Conservation (phyloP, 73 alveolate species). For the Loxodes magnus region DNA sequence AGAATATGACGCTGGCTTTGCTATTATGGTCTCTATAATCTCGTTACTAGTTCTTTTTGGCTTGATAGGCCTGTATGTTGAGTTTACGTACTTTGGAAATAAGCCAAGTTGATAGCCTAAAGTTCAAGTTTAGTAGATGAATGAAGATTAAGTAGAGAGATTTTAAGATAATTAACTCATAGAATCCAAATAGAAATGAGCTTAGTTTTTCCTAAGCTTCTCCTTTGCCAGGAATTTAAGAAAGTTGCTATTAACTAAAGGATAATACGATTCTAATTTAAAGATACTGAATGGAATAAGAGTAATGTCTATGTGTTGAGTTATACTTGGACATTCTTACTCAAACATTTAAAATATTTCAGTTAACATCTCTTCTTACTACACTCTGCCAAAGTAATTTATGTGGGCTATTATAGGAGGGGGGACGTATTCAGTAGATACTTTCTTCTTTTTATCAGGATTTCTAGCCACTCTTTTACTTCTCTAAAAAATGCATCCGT, state of each 20-base stretch:
- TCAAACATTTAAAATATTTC: neutral
- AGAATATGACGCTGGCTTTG: no score
- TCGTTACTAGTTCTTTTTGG: no score
- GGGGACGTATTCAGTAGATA: neutral
- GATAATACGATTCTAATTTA: constrained; percentile 7
- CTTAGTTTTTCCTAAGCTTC: neutral
- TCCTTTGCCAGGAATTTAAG: neutral
- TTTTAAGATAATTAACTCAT: no score
- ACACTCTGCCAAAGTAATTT: neutral
- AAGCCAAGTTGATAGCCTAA: no score
- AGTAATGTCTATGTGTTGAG: constrained; percentile 25
- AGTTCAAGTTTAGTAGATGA: no score
- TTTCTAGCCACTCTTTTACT: neutral
- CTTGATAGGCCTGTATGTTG: no score
- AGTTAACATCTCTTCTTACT: neutral
- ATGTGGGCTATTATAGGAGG: neutral
- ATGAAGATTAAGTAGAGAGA: no score
- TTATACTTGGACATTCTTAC: constrained; percentile 19
- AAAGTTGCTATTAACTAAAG: constrained; percentile 10
- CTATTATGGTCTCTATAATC: no score
- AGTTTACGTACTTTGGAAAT: no score
- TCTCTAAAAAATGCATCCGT: neutral
- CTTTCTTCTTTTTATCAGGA: neutral
- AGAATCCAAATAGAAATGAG: no score
- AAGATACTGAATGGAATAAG: constrained; percentile 23